These are phyloP conservation scores for Sporisorium iseilematis-ciliati DNA, from an alignment of 1,284 basidiomycete species.

Conservation along the genomic window DNA sequence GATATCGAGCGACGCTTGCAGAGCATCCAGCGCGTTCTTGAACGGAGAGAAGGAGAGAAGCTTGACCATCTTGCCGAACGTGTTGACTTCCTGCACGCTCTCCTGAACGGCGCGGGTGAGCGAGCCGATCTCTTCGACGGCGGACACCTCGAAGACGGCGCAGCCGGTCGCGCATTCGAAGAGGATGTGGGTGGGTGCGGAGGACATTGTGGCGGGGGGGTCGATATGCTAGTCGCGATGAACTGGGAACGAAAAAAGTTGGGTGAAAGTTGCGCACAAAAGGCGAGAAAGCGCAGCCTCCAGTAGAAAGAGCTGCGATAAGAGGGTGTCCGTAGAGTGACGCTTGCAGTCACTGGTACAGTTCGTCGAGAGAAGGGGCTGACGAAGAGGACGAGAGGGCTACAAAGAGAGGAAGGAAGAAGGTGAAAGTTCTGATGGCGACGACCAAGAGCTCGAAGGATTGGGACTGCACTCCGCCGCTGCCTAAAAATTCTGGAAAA, in stretches of 20 bases:
- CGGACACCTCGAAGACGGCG: constrained; percentile 90
- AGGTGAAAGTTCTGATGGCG: constrained; percentile 11
- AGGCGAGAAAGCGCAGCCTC: constrained; percentile 12
- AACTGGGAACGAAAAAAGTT: background rate
- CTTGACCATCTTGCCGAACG: constrained; percentile 94
- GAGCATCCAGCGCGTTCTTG: constrained; percentile 92
- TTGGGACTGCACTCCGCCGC: background rate
- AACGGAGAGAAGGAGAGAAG: constrained; percentile 94
- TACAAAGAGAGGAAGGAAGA: background rate
- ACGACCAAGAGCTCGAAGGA: constrained; percentile 7
- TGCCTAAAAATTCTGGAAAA: constrained; percentile 10
- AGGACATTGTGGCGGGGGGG: constrained; percentile 59
- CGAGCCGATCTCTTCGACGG: constrained; percentile 89
- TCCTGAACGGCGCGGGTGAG: constrained; percentile 86
- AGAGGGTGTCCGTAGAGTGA: background rate
- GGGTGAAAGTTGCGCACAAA: background rate
- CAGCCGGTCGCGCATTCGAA: constrained; percentile 97
- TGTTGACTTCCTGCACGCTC: constrained; percentile 78
- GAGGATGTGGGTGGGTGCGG: constrained; percentile 78
- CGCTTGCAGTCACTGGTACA: constrained; percentile 10
- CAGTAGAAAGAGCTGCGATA: constrained; percentile 5
- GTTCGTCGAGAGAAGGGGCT: background rate
- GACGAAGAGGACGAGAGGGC: background rate
- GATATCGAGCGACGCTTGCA: constrained; percentile 96
- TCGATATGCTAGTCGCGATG: background rate